Conservation (phyloP, 1,284 basidiomycete species). For the Sparassis latifolia region DNA sequence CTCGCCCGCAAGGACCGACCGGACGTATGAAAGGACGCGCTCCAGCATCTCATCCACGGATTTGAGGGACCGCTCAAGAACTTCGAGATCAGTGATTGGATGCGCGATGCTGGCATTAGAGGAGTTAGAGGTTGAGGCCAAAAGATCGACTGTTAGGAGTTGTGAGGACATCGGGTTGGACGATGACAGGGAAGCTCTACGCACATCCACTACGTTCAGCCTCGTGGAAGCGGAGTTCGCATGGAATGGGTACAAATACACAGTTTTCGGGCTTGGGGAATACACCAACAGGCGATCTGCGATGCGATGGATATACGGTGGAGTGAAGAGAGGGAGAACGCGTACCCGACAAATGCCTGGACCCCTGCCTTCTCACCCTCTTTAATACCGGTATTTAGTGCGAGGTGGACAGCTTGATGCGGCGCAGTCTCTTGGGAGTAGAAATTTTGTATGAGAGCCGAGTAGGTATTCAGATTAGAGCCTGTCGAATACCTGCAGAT, state of each 20-base stretch:
- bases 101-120: constrained; percentile 43
- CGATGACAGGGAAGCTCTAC: constrained; percentile 29
- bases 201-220: constrained; percentile 80
- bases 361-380: constrained; percentile 73
- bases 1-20: constrained; percentile 75
- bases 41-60: constrained; percentile 78
- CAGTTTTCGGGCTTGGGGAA: constrained; percentile 88
- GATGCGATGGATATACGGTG: constrained; percentile 1
- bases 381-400: constrained; percentile 82
- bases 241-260: constrained; percentile 85
- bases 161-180: constrained; percentile 3
- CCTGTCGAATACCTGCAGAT: constrained; percentile 80
- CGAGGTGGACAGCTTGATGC: constrained; percentile 88
- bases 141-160: constrained; percentile 60
- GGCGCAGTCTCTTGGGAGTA: constrained; percentile 90
- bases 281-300: constrained; percentile 77
- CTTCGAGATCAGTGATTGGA: constrained; percentile 55
- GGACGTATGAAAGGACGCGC: constrained; percentile 83
- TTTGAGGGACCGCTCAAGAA: constrained; percentile 67
- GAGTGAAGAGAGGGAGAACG: constrained; percentile 5
- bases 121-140: constrained; percentile 42
- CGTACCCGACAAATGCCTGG: constrained; percentile 82
- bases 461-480: constrained; percentile 90
- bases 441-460: constrained; percentile 97
- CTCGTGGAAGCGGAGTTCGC: constrained; percentile 75